Evolutionary conservation across 1,284 basidiomycete genomes (phyloP), one percentile per base, ranked within the genome.

Genomic region (Cutaneotrichosporon sp.): DNA sequence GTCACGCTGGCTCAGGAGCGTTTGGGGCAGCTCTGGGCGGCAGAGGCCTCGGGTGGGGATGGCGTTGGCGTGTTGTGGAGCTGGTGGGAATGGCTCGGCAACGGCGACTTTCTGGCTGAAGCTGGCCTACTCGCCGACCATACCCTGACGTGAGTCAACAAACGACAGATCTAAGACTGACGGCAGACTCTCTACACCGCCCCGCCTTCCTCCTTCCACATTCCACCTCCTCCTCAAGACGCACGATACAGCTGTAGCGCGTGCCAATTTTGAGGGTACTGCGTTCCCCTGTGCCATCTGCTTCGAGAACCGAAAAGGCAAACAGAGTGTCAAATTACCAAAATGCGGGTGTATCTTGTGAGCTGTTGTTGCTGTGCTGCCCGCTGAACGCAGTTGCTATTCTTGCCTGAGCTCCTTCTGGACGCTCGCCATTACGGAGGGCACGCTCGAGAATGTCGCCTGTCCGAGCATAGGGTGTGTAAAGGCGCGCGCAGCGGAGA

Each of bases 201-300:
- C 51, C 8, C 51, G 31, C 26, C 11, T 32, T 0, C 61, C 73
- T 0, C 62, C 72, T 1, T 70, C 73, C 13, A 67, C 71, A 5
- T 72, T 73, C 31, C 72, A 75, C 36, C 72, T 73, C n/a, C 60
- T 68, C 14, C 66, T 78, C 40, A 76, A 76, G 49, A 61, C 67
- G 1, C 70, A 75, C 63, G 71, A 77, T 58, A 68, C 72, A 1
- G 49, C 57, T 5, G 70, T 74, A n/a, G 22, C 71, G 4, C 71
- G 72, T 38, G 69, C 72, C 9, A 70, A 71, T 11, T 81, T 81
- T 56, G 70, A 73, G 57, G 55, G 60, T 26, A 76, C 73, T 2
- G 72, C 75, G 0, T 80, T 75, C 60, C 70, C 73, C 2, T 81
- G 79, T 65, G 72, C 75, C 22, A 80, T 81, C 62, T 81, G 80